phyloP scores from a whole-genome alignment of 768 basidiomycete genomes.

The Agaricus sinodeliciosus region DNA sequence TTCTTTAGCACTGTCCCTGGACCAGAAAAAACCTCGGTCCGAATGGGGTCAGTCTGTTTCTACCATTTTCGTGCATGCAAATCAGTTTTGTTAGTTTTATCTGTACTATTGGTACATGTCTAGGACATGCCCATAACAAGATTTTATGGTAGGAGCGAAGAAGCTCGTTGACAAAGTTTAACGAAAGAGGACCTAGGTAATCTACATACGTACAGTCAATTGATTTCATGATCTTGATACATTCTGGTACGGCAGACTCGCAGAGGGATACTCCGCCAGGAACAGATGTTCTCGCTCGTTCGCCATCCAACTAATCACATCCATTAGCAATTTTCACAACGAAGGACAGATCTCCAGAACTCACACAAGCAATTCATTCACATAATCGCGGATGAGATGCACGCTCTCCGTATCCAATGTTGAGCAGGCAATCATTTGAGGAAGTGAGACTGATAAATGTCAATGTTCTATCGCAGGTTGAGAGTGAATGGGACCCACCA shows the following conservation, averaged over 20 bases:
- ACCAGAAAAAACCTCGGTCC: no score
- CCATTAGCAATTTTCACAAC: no score
- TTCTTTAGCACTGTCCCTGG: no score
- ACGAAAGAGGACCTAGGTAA: no score
- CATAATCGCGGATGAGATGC: conserved; percentile 76
- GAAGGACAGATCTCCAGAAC: conserved; percentile 11
- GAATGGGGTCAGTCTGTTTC: no score
- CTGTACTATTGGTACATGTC: no score
- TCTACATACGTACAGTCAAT: no score
- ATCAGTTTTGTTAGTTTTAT: no score
- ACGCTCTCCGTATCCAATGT: conserved; percentile 90
- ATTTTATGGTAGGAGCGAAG: no score
- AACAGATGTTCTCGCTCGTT: conserved; percentile 70
- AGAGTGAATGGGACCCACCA: conserved; percentile 46
- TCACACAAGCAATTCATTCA: conserved; percentile 80
- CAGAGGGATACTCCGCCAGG: conserved; percentile 69
- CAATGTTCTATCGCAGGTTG: background rate
- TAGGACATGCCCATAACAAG: no score
- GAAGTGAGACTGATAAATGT: conserved; percentile 67
- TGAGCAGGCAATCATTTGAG: conserved; percentile 83
- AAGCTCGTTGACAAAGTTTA: no score
- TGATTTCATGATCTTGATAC: conserved; percentile 58
- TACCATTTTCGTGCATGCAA: no score
- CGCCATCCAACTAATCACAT: conserved; percentile 61
- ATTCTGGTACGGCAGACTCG: conserved; percentile 76